Conservation (phyloP, 257 asterid species). For the Solanum bulbocastanum region DNA sequence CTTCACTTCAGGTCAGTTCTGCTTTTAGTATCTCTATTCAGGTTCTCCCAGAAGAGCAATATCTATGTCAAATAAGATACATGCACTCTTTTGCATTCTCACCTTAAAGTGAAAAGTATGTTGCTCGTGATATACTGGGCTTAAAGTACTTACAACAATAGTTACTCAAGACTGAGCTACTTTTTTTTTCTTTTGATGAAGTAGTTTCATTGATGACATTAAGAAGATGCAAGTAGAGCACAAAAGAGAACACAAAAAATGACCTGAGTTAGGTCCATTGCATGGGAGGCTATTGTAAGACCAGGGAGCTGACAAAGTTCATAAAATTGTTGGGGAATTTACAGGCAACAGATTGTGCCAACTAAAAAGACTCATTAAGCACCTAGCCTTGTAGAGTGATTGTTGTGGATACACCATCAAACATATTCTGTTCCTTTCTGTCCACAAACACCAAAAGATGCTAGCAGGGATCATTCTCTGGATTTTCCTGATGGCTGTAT, state of each 20-base stretch:
- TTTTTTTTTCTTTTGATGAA: background rate
- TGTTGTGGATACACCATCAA: no score
- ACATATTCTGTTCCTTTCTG: no score
- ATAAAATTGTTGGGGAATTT: background rate
- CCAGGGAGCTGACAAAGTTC: background rate
- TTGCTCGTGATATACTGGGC: background rate
- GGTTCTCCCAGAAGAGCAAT: background rate
- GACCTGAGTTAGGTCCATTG: background rate
- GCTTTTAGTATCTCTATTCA: background rate
- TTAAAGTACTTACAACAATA: background rate
- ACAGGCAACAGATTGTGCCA: background rate
- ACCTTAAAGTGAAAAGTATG: background rate
- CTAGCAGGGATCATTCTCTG: no score
- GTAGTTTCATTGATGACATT: background rate
- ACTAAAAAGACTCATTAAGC: background rate
- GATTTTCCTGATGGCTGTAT: background rate
- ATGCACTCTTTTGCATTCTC: background rate
- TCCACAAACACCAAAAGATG: no score
- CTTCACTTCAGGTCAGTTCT: conserved; percentile 30
- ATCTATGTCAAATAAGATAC: background rate
- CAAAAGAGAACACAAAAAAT: background rate
- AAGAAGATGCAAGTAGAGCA: background rate
- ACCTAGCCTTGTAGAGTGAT: background rate
- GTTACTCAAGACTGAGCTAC: background rate
- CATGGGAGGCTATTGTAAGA: background rate